Evolutionary conservation across 2,329 filamentous ascomycete species (phyloP), one percentile per base, ranked within the genome.

Genomic region (Apiospora arundinis): DNA sequence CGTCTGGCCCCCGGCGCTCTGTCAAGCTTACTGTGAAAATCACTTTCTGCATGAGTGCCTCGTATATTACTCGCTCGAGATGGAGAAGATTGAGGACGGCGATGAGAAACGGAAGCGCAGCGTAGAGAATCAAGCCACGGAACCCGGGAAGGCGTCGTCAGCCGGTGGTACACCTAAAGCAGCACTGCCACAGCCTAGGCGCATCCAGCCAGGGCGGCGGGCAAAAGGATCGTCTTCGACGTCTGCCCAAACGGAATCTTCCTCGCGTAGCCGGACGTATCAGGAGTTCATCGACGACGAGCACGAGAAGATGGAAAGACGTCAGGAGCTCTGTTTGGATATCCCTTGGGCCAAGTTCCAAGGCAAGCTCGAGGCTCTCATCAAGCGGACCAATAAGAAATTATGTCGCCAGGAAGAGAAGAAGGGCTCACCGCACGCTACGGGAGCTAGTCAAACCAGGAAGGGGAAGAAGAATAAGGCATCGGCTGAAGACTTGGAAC

Each of bases 11-110:
- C 74, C 75, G 21, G 73, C 73, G 1, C 63, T 69, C 5, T 68
- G 73, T 28, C 77, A 78, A 49, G 74, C 75, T 0, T 78, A 78
- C 66, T 78, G 77, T 56, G 73, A 73, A 11, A 72, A 76, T 2
- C 78, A 77, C 70, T 78, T 78, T 66, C 42, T 78, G 1, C 74
- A 74, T 67, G 77, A 79, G 71, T 78, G 75, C 42, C 71, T 75
- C n/a, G 71, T 76, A 21, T 77, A 78, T 52, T 74, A 78, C 40
- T 68, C 74, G 16, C 70, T 72, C 1, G 49, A 72, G 32, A 65
- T 68, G 2, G 70, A 69, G 21, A 70, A 72, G 40, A 68, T 69
- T 2, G 74, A 72, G 65, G 32, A 69, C 25, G 72, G 69, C 21
- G 73, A 70, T 69, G 68, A 72, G 70, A 23, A 67, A 45, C 52